Percentiles rank a stretch among this genome's conserved stretches.
Evolutionary conservation across 139 green algal genomes (phyloP).

Genomic region (Edaphochlamys debaryana): DNA sequence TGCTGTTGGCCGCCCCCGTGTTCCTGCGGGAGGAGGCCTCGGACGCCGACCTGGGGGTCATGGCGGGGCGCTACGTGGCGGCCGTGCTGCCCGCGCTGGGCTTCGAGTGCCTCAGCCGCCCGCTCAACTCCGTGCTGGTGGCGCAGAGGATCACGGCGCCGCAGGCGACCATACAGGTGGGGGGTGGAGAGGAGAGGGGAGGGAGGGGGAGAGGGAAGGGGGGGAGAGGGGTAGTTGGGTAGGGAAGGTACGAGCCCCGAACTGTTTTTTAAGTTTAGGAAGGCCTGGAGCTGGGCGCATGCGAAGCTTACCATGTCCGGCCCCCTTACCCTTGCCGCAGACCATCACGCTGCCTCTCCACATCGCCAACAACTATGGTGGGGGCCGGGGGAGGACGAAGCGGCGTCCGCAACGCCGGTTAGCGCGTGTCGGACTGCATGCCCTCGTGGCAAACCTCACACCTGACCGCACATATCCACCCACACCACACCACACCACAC

Average conservation of each 20-base stretch:
- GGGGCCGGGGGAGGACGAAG: too few relatives aligned
- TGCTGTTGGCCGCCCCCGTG: too few relatives aligned
- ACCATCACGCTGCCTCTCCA: conserved; percentile 51
- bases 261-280: too few relatives aligned
- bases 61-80: conserved; percentile 52
- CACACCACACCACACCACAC: not conserved
- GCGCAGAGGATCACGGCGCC: conserved; percentile 61
- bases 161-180: conserved; percentile 49
- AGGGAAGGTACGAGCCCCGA: too few relatives aligned
- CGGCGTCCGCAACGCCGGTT: too few relatives aligned
- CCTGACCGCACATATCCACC: not conserved
- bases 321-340: too few relatives aligned
- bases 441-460: too few relatives aligned
- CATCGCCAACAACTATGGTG: conserved; percentile 48
- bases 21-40: not conserved
- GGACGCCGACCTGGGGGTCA: conserved; percentile 21
- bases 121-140: conserved; percentile 58
- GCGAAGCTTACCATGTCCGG: too few relatives aligned
- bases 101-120: conserved; percentile 58
- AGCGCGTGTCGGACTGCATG: too few relatives aligned
- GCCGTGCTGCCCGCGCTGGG: conserved; percentile 57
- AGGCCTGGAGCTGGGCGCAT: too few relatives aligned
- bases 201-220: not conserved
- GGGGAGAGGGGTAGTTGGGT: not conserved
- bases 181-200: not conserved